Evolutionary conservation across 108 stramenopile genomes (phyloP).

Genomic region (Skeletonema costatum): DNA sequence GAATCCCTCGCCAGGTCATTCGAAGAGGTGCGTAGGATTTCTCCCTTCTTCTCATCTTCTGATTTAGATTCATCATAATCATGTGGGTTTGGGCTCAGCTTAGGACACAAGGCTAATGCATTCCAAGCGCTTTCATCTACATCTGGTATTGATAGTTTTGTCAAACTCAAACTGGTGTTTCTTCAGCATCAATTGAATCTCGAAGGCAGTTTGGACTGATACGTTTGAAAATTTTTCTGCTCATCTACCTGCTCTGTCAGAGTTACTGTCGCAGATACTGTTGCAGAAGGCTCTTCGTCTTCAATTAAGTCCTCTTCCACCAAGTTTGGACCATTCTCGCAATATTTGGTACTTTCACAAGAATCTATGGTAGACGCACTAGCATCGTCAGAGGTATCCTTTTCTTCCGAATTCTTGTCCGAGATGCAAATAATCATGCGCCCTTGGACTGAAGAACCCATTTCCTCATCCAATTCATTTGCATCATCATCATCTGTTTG

Average conservation of each 20-base stretch:
- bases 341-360: neutral
- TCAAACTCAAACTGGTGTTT: neutral
- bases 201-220: neutral
- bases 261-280: no score
- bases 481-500: neutral
- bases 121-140: neutral
- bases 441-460: neutral
- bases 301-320: neutral
- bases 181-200: neutral
- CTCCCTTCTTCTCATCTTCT: neutral
- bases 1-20: neutral
- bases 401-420: neutral
- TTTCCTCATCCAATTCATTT: neutral
- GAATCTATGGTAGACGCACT: neutral
- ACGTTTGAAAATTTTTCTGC: neutral
- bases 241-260: no score
- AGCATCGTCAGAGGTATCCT: neutral
- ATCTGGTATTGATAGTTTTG: neutral
- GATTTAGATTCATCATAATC: neutral
- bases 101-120: neutral
- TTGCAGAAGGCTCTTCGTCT: neutral
- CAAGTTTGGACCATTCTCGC: neutral
- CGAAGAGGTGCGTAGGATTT: neutral
- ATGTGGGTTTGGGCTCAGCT: neutral
- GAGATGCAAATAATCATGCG: constrained; percentile 11